phyloP scores from a whole-genome alignment of 2,329 filamentous ascomycete genomes.

The Sporothrix brasiliensis region DNA sequence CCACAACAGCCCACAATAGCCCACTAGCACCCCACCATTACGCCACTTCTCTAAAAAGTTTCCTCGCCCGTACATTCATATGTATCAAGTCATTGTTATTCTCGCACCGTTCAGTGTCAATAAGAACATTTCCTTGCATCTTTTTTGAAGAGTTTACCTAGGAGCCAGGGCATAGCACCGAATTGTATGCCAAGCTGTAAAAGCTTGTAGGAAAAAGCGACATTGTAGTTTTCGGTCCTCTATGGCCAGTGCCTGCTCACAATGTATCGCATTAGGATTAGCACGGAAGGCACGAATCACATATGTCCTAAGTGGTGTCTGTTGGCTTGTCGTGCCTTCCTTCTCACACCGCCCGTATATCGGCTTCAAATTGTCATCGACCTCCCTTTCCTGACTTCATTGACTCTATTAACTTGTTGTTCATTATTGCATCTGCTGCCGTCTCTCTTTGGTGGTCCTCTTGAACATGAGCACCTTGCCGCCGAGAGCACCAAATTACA shows the following conservation, averaged over 20 bases:
- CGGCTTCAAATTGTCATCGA: background rate
- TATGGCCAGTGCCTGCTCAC: background rate
- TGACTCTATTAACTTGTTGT: background rate
- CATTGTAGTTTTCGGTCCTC: background rate
- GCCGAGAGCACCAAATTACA: background rate
- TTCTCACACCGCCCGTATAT: background rate
- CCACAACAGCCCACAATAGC: constrained; percentile 24
- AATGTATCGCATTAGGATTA: background rate
- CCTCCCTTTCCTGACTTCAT: background rate
- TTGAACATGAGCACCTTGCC: background rate
- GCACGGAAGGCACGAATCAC: constrained; percentile 4
- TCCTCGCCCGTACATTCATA: background rate
- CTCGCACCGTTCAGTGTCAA: background rate
- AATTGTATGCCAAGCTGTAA: background rate
- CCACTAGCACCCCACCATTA: constrained; percentile 1
- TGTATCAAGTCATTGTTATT: constrained; percentile 9
- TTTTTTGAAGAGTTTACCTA: background rate
- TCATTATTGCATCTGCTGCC: background rate
- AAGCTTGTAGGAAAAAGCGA: background rate
- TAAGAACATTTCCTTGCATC: background rate
- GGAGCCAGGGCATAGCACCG: background rate
- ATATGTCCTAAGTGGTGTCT: background rate
- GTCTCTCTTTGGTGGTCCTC: background rate
- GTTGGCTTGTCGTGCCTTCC: background rate
- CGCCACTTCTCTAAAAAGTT: background rate